Conservation (phyloP, 371 early-diverging fungal genomes). For the Mucor racemosus region DNA sequence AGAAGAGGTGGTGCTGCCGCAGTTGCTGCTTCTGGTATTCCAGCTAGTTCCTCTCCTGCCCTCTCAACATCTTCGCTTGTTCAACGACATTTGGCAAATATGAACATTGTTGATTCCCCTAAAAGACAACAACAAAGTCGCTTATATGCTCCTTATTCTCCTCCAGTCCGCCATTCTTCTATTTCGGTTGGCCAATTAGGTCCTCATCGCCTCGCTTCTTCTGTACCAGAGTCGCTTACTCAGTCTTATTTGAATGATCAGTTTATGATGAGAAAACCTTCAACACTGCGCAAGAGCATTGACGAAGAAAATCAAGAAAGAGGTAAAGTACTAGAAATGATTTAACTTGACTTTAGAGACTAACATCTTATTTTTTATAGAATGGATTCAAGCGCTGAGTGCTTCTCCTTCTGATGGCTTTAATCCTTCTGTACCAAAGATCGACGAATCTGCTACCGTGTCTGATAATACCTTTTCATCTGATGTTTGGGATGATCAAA, state of each 20-base stretch:
- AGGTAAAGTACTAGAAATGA: neutral
- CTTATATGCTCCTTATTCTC: slow-evolving; percentile 11
- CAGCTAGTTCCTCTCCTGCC: neutral
- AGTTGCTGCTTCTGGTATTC: neutral
- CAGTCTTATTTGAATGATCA: slow-evolving; percentile 23
- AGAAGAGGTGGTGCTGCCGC: neutral
- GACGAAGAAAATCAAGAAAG: slow-evolving; percentile 10
- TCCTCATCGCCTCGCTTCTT: slow-evolving; percentile 12
- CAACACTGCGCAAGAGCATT: slow-evolving; percentile 13
- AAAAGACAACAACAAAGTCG: slow-evolving; percentile 1
- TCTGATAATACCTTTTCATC: neutral
- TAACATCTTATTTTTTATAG: neutral
- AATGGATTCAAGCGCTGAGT: neutral
- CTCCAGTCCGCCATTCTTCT: slow-evolving; percentile 6
- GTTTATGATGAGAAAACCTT: slow-evolving; percentile 22
- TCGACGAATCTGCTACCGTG: slow-evolving; percentile 3
- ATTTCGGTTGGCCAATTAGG: neutral
- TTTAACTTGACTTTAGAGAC: neutral
- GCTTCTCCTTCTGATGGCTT: neutral
- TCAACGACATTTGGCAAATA: slow-evolving; percentile 13
- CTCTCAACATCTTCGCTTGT: neutral
- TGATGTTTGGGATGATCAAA: slow-evolving; percentile 27
- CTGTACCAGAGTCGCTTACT: slow-evolving; percentile 14
- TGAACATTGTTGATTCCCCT: slow-evolving; percentile 9
- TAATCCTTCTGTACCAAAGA: slow-evolving; percentile 7